Conservation (phyloP, 106 monocot species). For the Allium sativum region DNA sequence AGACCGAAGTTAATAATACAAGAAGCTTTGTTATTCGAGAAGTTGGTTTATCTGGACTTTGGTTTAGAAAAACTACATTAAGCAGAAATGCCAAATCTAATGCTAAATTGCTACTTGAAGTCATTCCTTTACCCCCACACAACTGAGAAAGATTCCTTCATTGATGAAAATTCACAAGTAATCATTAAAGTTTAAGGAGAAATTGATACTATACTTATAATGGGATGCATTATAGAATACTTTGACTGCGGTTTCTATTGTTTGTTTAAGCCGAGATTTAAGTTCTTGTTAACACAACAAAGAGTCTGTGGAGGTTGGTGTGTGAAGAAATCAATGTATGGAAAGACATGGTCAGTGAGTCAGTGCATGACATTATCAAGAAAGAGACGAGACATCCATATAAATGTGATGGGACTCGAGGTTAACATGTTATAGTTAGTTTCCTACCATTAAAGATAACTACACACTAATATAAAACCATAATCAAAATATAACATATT, state of each 20-base stretch:
- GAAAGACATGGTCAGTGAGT: slow-evolving; percentile 27
- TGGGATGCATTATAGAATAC: slow-evolving; percentile 64
- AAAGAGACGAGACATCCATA: too few relatives aligned
- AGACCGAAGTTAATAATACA: background rate
- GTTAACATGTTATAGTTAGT: too few relatives aligned
- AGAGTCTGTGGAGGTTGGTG: slow-evolving; percentile 24
- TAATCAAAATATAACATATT: too few relatives aligned
- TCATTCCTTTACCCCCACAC: slow-evolving; percentile 6
- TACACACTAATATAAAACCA: too few relatives aligned
- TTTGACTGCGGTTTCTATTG: slow-evolving; percentile 30
- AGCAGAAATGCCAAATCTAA: slow-evolving; percentile 31
- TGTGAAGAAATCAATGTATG: slow-evolving; percentile 31
- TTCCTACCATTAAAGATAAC: too few relatives aligned
- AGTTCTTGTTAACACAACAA: slow-evolving; percentile 13
- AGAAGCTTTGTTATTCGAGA: background rate
- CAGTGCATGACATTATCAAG: too few relatives aligned
- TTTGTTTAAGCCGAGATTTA: slow-evolving; percentile 33
- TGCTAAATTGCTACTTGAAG: slow-evolving; percentile 25
- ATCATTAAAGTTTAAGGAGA: slow-evolving; percentile 8
- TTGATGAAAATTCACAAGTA: slow-evolving; percentile 30
- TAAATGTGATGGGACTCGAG: too few relatives aligned
- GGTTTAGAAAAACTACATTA: background rate
- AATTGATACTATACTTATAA: slow-evolving; percentile 13
- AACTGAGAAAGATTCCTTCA: slow-evolving; percentile 16
- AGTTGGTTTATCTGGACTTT: background rate